Evolutionary conservation across 176 grass and related monocot species (phyloP).

Genomic region (Eragrostis nindensis): DNA sequence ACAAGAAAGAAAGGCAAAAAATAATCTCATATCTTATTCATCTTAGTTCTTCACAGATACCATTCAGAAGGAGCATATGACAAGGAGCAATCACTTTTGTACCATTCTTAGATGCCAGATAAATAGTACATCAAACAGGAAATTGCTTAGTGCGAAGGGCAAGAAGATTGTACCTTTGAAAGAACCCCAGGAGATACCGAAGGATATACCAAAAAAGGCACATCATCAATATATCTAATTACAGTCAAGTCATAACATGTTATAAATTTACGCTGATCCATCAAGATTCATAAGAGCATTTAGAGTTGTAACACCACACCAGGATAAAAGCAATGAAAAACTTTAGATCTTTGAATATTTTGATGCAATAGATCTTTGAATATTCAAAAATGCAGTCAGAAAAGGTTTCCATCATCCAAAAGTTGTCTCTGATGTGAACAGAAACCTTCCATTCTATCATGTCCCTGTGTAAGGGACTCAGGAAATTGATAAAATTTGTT

Average conservation of each 20-base stretch:
- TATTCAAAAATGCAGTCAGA: neutral
- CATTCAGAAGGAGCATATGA: neutral
- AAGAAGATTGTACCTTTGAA: conserved; percentile 51
- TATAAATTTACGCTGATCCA: neutral
- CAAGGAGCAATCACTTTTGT: neutral
- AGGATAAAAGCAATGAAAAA: neutral
- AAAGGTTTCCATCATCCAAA: neutral
- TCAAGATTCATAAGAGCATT: conserved; percentile 13
- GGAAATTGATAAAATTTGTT: neutral
- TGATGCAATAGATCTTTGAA: conserved; percentile 8
- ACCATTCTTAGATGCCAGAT: neutral
- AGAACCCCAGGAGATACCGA: conserved; percentile 54
- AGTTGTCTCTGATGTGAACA: neutral
- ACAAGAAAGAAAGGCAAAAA: neutral
- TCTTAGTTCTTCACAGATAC: conserved; percentile 6
- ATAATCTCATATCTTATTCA: neutral
- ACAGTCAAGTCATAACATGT: conserved; percentile 49
- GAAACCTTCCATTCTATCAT: neutral
- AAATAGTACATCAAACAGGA: conserved; percentile 2
- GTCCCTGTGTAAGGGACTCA: neutral
- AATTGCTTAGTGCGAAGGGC: neutral
- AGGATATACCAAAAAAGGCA: conserved; percentile 66
- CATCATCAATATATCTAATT: conserved; percentile 58
- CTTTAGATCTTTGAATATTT: conserved; percentile 2
- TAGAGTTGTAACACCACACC: neutral